Base-by-base conservation (phyloP, 2,329 filamentous ascomycete species). In the Alternaria panax region DNA sequence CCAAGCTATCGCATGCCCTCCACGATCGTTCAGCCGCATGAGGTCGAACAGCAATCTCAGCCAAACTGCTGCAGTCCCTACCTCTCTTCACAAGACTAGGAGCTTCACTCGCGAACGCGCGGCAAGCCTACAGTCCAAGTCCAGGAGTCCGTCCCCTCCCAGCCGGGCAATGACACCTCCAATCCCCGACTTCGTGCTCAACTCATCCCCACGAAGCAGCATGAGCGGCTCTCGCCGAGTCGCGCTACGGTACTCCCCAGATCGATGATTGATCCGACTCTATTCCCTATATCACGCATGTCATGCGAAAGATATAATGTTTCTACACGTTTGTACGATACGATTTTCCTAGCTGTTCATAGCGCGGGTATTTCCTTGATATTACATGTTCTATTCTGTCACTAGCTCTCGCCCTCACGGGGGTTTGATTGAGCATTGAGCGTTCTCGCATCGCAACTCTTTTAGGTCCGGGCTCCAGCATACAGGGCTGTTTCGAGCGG, bases 1-100 rank as follows among this genome's bases (percentile, higher is more conserved):
- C 4, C 86, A 88, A 65, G 79, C 90, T 18, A 86, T 92, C 42
- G 65, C 75, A 11, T 76, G 71, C 28, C 73, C 76, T 18, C 47
- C 74, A 18, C 69, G 76, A 46, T 68, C 77, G 0, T 76, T 76
- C 56, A 76, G 68, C 54, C 75, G 77, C 9, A 78, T 78, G 72
- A 70, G 75, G 38, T 77, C 76, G 1, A 75, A 72, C 48, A 77
- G 71, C 41, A 66, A 57, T 66, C 12, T 63, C 64, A 34, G 61
- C 54, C 20, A 72, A 46, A 56, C 57, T 8, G 47, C 41, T 16
- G 30, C 27, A 16, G 38, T 70, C 27, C 67, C 70, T 4, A 65
- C 67, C 27, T 66, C 68, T 20, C 59, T 74, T n/a, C 61, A 58
- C 22, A 65, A 75, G 22, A 59, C 68, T 14, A 68, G 67, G 18